These are phyloP conservation scores for Eucalyptus sp. DNA, from an alignment of 345 rosid species.

Conservation along the genomic window DNA sequence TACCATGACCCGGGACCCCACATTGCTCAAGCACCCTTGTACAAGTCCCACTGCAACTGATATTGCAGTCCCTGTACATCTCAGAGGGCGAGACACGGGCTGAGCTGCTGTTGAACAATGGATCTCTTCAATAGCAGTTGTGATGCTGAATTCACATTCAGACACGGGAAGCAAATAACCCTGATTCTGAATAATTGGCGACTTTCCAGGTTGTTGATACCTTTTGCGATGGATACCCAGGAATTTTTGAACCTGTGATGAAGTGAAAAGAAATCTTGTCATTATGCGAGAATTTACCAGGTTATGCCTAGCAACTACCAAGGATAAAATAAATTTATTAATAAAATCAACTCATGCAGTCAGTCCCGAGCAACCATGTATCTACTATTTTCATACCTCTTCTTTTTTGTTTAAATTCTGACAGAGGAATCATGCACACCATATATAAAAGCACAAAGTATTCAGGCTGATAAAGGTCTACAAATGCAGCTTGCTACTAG, in stretches of 20 bases:
- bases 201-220: constrained; percentile 44
- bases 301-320: not conserved
- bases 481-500: not conserved
- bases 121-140: constrained; percentile 73
- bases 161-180: constrained; percentile 64
- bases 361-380: not conserved
- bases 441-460: not conserved
- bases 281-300: not conserved
- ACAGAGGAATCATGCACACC: not conserved
- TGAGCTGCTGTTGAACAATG: constrained; percentile 9
- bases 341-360: not conserved
- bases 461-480: not conserved
- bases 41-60: constrained; percentile 70
- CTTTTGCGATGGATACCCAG: constrained; percentile 36
- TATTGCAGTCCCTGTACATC: constrained; percentile 81
- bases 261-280: not conserved
- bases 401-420: not conserved
- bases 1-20: constrained; percentile 79
- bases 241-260: constrained; percentile 46
- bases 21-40: constrained; percentile 52
- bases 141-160: constrained; percentile 78
- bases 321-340: not conserved
- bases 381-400: not conserved
- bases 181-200: constrained; percentile 42
- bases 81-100: constrained; percentile 68